Percentiles rank a stretch among this genome's conserved stretches.
phyloP scores from a whole-genome alignment of 371 early-diverging fungal species.

The Rhizopus sp. region DNA sequence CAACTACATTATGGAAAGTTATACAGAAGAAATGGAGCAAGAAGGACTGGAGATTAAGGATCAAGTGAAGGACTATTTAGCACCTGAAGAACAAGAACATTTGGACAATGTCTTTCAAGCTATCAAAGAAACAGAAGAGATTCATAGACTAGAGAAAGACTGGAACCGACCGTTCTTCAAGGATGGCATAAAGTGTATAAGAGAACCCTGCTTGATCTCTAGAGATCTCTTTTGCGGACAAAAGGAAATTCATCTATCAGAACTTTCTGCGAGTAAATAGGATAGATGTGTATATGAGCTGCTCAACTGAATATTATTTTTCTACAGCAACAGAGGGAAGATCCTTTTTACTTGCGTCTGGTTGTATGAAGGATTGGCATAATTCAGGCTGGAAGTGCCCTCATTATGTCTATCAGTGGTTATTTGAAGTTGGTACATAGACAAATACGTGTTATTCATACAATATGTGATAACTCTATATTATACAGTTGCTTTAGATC shows the following conservation, averaged over 20 bases:
- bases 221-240: conserved; percentile 10
- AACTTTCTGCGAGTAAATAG: conserved; percentile 17
- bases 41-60: background rate
- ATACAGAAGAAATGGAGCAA: background rate
- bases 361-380: conserved; percentile 35
- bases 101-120: background rate
- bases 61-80: background rate
- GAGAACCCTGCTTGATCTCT: conserved; percentile 15
- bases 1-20: background rate
- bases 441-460: background rate
- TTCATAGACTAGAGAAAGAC: background rate
- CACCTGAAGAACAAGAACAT: background rate
- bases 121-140: background rate
- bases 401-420: conserved; percentile 40
- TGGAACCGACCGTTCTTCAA: conserved; percentile 20
- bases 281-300: background rate
- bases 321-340: conserved; percentile 22
- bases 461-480: background rate
- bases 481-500: conserved; percentile 33
- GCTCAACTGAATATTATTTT: background rate
- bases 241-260: conserved; percentile 28
- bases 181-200: conserved; percentile 1
- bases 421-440: conserved; percentile 40
- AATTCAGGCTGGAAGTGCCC: conserved; percentile 42
- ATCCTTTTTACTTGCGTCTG: conserved; percentile 27